A percentile compares a stretch with the other conserved stretches of the same genome.
Evolutionary conservation across 805 yeast genomes (phyloP).

Genomic region (Wickerhamomyces ciferrii): DNA sequence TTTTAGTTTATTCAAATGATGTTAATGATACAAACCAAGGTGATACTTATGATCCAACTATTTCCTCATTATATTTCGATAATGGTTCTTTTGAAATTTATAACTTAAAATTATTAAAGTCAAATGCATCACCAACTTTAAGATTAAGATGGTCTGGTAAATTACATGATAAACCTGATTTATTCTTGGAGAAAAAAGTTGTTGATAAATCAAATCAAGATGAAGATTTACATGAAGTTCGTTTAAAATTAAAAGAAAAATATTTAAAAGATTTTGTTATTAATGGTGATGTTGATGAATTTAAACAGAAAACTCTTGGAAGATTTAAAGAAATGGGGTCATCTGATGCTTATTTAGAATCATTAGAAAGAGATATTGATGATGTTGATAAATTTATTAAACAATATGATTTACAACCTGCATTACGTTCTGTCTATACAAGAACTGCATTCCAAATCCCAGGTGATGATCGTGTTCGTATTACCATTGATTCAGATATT

Average conservation of each 20-base stretch:
- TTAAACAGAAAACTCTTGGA: conserved; percentile 45
- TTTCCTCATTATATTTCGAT: conserved; percentile 86
- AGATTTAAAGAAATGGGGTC: conserved; percentile 63
- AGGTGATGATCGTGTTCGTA: conserved; percentile 89
- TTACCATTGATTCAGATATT: conserved; percentile 86
- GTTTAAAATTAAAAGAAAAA: conserved; percentile 73
- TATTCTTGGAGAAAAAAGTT: conserved; percentile 74
- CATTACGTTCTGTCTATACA: conserved; percentile 78
- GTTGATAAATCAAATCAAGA: conserved; percentile 44
- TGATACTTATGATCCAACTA: conserved; percentile 65
- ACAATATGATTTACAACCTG: conserved; percentile 72
- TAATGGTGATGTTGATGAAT: conserved; percentile 37
- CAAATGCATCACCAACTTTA: conserved; percentile 64
- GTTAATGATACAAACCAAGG: conserved; percentile 34
- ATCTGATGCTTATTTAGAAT: conserved; percentile 43
- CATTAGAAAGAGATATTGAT: conserved; percentile 48
- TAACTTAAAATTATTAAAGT: conserved; percentile 74
- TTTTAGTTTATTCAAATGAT: conserved; percentile 59
- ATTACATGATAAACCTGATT: conserved; percentile 68
- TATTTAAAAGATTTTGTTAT: conserved; percentile 68
- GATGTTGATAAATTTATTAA: conserved; percentile 59
- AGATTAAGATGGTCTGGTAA: conserved; percentile 91
- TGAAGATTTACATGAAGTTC: conserved; percentile 56
- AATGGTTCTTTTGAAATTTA: conserved; percentile 78
- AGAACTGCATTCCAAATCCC: conserved; percentile 98